These are phyloP conservation scores for Eustoma russellianum DNA, from an alignment of 257 asterid species.

Conservation along the genomic window DNA sequence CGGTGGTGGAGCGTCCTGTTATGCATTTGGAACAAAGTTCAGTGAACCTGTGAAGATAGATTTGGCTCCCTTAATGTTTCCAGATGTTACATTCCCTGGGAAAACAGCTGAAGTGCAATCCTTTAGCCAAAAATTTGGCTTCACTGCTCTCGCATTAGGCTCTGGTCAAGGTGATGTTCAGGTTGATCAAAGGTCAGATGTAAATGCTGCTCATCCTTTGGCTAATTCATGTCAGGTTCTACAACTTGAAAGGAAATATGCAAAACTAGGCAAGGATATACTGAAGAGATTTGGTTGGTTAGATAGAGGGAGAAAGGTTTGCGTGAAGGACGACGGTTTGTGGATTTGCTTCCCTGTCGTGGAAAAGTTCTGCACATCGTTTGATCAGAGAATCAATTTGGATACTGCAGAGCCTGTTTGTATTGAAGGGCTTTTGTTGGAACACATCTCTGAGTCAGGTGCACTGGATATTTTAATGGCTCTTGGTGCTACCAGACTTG, in stretches of 20 bases:
- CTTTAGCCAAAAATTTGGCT: constrained; percentile 9
- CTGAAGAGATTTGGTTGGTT: constrained; percentile 84
- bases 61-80: constrained; percentile 40
- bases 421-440: constrained; percentile 21
- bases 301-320: constrained; percentile 77
- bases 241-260: constrained; percentile 52
- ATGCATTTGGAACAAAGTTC: constrained; percentile 97
- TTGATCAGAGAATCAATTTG: constrained; percentile 19
- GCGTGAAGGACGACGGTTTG: constrained; percentile 47
- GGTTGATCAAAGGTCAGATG: constrained; percentile 21
- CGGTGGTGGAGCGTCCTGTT: constrained; percentile 98
- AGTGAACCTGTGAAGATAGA: constrained; percentile 60
- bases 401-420: constrained; percentile 26
- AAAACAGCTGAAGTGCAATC: constrained; percentile 18
- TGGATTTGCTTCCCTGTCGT: constrained; percentile 73
- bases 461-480: constrained; percentile 49
- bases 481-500: constrained; percentile 51
- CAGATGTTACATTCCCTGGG: constrained; percentile 12
- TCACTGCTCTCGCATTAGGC: constrained; percentile 13
- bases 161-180: constrained; percentile 23
- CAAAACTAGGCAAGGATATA: constrained; percentile 70
- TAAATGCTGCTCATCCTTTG: constrained; percentile 17
- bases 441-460: constrained; percentile 42
- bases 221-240: constrained; percentile 41
- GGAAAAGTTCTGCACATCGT: constrained; percentile 37